phyloP scores from a whole-genome alignment of 805 yeast genomes.

The Saturnispora sanitii region DNA sequence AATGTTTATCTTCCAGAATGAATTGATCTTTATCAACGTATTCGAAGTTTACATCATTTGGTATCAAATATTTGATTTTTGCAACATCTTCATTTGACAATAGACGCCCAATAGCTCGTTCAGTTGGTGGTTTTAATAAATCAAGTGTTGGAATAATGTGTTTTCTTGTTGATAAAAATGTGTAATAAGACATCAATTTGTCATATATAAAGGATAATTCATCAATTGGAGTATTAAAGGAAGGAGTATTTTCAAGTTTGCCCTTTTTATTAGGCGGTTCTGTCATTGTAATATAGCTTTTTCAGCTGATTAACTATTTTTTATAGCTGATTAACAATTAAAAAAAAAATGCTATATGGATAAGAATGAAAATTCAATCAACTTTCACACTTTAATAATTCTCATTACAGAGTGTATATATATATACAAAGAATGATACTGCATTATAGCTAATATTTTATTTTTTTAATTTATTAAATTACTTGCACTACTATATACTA shows the following conservation, averaged over 20 bases:
- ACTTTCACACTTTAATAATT: too few relatives aligned
- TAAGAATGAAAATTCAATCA: too few relatives aligned
- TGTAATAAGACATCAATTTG: slow-evolving; percentile 48
- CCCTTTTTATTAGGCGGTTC: neutral
- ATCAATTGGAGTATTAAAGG: slow-evolving; percentile 17
- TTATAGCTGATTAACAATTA: too few relatives aligned
- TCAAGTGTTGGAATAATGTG: slow-evolving; percentile 51
- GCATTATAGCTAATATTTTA: neutral
- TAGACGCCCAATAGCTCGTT: slow-evolving; percentile 36
- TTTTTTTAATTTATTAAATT: too few relatives aligned
- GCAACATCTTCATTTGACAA: slow-evolving; percentile 51
- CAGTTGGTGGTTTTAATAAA: slow-evolving; percentile 42
- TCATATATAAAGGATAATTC: slow-evolving; percentile 41
- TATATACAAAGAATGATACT: too few relatives aligned
- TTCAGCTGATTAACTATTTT: too few relatives aligned
- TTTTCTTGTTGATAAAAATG: slow-evolving; percentile 51
- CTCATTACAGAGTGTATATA: too few relatives aligned
- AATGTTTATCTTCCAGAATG: slow-evolving; percentile 35
- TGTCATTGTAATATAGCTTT: too few relatives aligned
- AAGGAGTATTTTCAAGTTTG: neutral
- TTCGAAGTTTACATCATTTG: slow-evolving; percentile 58
- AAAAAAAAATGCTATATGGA: neutral
- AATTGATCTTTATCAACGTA: slow-evolving; percentile 71
- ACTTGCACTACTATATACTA: neutral
- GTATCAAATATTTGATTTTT: slow-evolving; percentile 48